Evolutionary conservation across 768 basidiomycete species (phyloP).

Genomic region (Trametes cinnabarina): DNA sequence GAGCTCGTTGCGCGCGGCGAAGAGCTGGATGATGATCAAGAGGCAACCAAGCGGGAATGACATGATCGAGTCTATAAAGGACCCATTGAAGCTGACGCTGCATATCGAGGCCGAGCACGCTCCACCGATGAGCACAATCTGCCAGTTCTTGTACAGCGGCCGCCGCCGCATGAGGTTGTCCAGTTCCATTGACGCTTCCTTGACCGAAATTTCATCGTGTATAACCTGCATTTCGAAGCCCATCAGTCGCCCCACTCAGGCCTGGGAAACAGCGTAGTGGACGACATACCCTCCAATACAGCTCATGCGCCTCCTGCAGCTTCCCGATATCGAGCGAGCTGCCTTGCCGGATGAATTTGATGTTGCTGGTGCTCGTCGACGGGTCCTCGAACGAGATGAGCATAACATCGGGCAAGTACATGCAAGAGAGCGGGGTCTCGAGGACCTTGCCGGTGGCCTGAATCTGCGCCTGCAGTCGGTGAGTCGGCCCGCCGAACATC

Average conservation of each 20-base stretch:
- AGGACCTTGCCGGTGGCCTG: constrained; percentile 76
- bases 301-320: constrained; percentile 61
- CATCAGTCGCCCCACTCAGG: background rate
- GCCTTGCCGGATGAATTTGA: constrained; percentile 74
- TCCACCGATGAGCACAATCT: constrained; percentile 69
- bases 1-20: constrained; percentile 72
- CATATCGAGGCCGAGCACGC: constrained; percentile 76
- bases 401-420: constrained; percentile 75
- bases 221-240: constrained; percentile 53
- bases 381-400: constrained; percentile 82
- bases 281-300: constrained; percentile 68
- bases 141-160: constrained; percentile 58
- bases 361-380: constrained; percentile 74
- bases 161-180: constrained; percentile 69
- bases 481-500: constrained; percentile 84
- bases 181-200: constrained; percentile 67
- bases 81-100: constrained; percentile 68
- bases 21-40: constrained; percentile 68
- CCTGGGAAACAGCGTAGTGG: background rate
- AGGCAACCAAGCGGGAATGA: constrained; percentile 75
- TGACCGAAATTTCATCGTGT: constrained; percentile 76
- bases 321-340: constrained; percentile 76
- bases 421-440: constrained; percentile 69
- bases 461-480: constrained; percentile 80
- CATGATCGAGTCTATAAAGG: constrained; percentile 72